Percentiles rank a stretch among this genome's conserved stretches.
phyloP scores from a whole-genome alignment of 768 basidiomycete genomes.

The Vararia minispora region DNA sequence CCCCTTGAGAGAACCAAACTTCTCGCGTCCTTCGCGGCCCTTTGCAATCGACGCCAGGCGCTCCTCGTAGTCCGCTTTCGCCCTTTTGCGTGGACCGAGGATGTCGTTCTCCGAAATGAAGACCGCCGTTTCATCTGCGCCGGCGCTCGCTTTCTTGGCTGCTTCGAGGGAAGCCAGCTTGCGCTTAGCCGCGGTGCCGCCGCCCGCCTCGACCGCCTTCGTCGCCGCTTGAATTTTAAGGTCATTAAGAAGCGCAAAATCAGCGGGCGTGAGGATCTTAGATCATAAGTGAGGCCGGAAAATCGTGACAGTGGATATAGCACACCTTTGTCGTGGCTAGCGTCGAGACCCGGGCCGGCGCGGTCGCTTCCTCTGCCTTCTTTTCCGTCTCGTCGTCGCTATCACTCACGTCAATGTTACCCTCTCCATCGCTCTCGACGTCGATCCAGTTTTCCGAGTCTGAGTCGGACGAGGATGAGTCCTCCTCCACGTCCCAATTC shows the following conservation, averaged over 20 bases:
- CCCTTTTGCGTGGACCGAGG: constrained; percentile 86
- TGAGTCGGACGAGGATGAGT: constrained; percentile 42
- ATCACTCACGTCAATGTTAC: constrained; percentile 70
- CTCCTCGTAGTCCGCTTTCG: constrained; percentile 88
- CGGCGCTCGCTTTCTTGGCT: constrained; percentile 44
- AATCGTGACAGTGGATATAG: not conserved
- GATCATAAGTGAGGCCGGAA: constrained; percentile 1
- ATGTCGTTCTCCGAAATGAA: constrained; percentile 91
- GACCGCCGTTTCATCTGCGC: constrained; percentile 30
- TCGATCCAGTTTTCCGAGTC: constrained; percentile 69
- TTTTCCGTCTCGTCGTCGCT: constrained; percentile 60
- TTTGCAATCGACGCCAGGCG: constrained; percentile 86
- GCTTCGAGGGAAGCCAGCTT: constrained; percentile 79
- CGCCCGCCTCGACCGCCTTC: constrained; percentile 56
- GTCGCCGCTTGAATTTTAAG: constrained; percentile 72
- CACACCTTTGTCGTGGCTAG: constrained; percentile 73
- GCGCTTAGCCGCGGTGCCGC: constrained; percentile 72
- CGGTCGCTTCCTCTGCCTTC: constrained; percentile 16
- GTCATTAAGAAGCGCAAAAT: constrained; percentile 87
- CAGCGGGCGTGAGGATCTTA: constrained; percentile 94
- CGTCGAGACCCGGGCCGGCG: constrained; percentile 39
- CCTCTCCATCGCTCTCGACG: constrained; percentile 58
- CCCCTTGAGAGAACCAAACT: constrained; percentile 84
- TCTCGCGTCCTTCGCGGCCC: constrained; percentile 90
- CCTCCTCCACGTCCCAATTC: constrained; percentile 81